Evolutionary conservation across 2,329 filamentous ascomycete species (phyloP).

Genomic region (Phyllosticta paracitricarpa): DNA sequence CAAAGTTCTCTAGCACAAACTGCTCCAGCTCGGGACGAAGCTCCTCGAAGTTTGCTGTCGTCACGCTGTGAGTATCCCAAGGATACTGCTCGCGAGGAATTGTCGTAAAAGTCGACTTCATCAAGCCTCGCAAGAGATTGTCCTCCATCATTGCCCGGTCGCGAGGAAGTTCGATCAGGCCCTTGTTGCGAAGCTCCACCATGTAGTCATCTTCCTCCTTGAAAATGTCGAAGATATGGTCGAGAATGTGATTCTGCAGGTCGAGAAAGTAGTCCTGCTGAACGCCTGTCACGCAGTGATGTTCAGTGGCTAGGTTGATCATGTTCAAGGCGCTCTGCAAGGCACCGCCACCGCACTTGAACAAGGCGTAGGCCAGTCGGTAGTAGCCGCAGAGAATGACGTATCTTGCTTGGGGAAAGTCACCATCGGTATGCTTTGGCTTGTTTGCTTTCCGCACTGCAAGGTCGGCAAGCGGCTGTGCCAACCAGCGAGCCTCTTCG

Average conservation of each 20-base stretch:
- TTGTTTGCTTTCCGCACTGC: not conserved
- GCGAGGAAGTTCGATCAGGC: not conserved
- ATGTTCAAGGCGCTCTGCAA: constrained; percentile 14
- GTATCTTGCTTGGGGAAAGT: constrained; percentile 1
- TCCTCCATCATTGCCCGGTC: not conserved
- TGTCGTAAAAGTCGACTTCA: constrained; percentile 12
- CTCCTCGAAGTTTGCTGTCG: not conserved
- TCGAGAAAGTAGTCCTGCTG: constrained; percentile 8
- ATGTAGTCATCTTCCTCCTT: constrained; percentile 2
- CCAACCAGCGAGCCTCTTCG: not conserved
- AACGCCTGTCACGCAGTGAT: not conserved
- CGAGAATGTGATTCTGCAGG: constrained; percentile 12
- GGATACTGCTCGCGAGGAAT: constrained; percentile 14
- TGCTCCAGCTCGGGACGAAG: not conserved
- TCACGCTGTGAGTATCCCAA: constrained; percentile 10
- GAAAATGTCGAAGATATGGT: constrained; percentile 5
- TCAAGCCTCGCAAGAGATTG: constrained; percentile 5
- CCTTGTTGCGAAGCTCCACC: not conserved
- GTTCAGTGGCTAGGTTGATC: constrained; percentile 3
- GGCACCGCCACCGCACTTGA: constrained; percentile 18
- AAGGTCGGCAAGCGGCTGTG: not conserved
- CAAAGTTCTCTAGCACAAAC: not conserved
- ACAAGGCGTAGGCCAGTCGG: constrained; percentile 15
- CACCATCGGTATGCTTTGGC: not conserved
- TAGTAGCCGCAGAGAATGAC: constrained; percentile 13